Percentiles rank a stretch among this genome's conserved stretches.
These are phyloP conservation scores for Xylaria bambusicola DNA, from an alignment of 495 filamentous ascomycete genomes.

Conservation along the genomic window DNA sequence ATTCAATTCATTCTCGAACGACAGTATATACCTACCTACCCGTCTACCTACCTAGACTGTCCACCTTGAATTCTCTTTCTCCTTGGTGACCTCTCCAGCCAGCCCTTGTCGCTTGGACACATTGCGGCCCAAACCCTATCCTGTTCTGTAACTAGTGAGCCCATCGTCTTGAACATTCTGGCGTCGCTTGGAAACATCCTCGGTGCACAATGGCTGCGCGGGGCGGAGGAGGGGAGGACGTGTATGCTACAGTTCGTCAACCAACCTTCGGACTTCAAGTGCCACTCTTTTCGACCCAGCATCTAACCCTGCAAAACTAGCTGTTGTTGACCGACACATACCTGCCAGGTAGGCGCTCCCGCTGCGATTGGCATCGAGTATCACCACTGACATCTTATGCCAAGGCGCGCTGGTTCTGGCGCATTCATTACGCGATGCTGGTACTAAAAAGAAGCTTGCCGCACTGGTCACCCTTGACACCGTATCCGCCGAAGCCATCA, in stretches of 20 bases:
- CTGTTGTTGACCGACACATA: conserved; percentile 89
- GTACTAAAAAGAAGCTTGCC: conserved; percentile 82
- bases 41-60: too few species aligned
- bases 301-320: conserved; percentile 49
- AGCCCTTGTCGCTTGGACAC: too few species aligned
- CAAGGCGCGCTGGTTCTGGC: conserved; percentile 89
- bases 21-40: too few species aligned
- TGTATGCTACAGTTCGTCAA: conserved; percentile 57
- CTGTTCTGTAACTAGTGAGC: background rate
- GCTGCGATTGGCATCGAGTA: conserved; percentile 18
- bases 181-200: conserved; percentile 19
- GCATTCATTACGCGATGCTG: conserved; percentile 91
- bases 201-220: conserved; percentile 41
- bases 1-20: too few species aligned
- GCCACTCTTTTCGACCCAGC: conserved; percentile 9
- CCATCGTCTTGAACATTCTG: background rate
- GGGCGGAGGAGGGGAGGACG: conserved; percentile 47
- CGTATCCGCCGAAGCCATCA: conserved; percentile 69
- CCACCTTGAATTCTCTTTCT: too few species aligned
- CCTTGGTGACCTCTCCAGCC: too few species aligned
- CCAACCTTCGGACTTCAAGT: conserved; percentile 8
- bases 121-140: background rate
- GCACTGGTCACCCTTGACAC: conserved; percentile 78
- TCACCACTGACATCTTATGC: conserved; percentile 27
- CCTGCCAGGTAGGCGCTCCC: conserved; percentile 69